phyloP scores from a whole-genome alignment of 768 basidiomycete species.

The Tulasnella sp. region DNA sequence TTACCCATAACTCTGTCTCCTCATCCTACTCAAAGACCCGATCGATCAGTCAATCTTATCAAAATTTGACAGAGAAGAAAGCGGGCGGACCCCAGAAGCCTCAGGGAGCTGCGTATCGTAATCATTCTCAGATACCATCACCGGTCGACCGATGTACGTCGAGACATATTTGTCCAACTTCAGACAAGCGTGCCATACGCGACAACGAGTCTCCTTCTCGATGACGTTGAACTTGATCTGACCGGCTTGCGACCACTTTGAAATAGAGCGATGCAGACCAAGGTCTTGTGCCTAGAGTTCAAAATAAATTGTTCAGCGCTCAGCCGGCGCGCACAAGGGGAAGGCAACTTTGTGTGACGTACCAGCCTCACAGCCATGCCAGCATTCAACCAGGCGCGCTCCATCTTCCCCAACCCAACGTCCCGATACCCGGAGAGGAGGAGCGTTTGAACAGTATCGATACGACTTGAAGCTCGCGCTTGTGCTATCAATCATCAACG shows the following conservation, averaged over 20 bases:
- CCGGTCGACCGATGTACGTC: constrained; percentile 21
- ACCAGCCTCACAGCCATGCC: constrained; percentile 85
- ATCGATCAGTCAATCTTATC: no score
- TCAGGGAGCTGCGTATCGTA: constrained; percentile 25
- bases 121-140: constrained; percentile 25
- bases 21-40: constrained; percentile 34
- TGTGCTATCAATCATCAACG: background rate
- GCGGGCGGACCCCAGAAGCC: constrained; percentile 21
- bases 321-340: background rate
- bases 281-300: constrained; percentile 55
- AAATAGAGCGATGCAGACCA: constrained; percentile 71
- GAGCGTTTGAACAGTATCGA: constrained; percentile 68
- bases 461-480: constrained; percentile 26
- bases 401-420: constrained; percentile 79
- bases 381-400: constrained; percentile 73
- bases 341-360: background rate
- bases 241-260: constrained; percentile 62
- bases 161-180: constrained; percentile 16
- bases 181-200: background rate
- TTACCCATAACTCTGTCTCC: constrained; percentile 26
- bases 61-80: no score
- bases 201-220: constrained; percentile 23
- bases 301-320: background rate
- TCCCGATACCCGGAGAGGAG: constrained; percentile 77
- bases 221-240: constrained; percentile 25